phyloP scores from a whole-genome alignment of 1,284 basidiomycete genomes.

The Ceratobasidium sp. region DNA sequence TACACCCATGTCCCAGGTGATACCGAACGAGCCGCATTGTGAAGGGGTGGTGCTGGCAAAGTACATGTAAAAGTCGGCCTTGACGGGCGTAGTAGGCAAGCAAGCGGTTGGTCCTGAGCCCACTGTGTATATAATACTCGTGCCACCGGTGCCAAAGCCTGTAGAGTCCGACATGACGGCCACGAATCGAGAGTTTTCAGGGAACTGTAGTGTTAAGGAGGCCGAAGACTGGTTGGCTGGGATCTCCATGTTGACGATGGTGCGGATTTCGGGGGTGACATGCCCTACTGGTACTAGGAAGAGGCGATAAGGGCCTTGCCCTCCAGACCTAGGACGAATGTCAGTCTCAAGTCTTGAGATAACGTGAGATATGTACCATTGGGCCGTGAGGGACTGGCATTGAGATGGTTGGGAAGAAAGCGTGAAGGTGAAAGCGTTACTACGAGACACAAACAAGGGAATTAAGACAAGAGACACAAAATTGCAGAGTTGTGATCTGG shows the following conservation, averaged over 20 bases:
- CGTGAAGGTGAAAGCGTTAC: conserved; percentile 31
- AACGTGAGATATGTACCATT: conserved; percentile 19
- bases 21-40: conserved; percentile 23
- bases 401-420: conserved; percentile 35
- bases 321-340: conserved; percentile 19
- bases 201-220: conserved; percentile 73
- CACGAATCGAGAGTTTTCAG: conserved; percentile 75
- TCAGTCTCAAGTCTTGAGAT: neutral
- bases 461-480: conserved; percentile 3
- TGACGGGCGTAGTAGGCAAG: conserved; percentile 63
- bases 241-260: conserved; percentile 69
- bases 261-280: conserved; percentile 69
- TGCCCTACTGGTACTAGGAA: conserved; percentile 34
- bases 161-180: conserved; percentile 73
- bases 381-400: conserved; percentile 30
- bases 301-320: conserved; percentile 29
- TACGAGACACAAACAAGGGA: conserved; percentile 1
- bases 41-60: conserved; percentile 3
- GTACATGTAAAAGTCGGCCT: conserved; percentile 42
- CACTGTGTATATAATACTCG: conserved; percentile 72
- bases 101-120: conserved; percentile 70
- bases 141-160: conserved; percentile 79
- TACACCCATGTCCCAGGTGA: conserved; percentile 52
- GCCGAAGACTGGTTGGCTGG: conserved; percentile 59
- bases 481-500: neutral